A percentile compares a stretch with the other conserved stretches of the same genome.
phyloP scores from a whole-genome alignment of 495 filamentous ascomycete genomes.

The Cercophora samala region DNA sequence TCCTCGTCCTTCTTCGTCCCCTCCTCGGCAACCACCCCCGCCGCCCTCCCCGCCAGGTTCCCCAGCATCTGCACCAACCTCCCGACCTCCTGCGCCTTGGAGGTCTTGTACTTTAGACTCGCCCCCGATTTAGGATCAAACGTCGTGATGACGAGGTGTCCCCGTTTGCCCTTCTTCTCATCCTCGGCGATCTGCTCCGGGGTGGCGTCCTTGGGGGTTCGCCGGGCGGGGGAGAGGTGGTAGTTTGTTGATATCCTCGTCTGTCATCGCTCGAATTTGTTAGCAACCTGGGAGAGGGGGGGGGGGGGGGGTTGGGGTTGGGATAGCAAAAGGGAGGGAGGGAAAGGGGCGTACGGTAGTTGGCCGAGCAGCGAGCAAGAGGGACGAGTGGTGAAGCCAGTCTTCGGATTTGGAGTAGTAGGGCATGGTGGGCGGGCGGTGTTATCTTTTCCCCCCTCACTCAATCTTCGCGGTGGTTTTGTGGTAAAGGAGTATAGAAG shows the following conservation, averaged over 20 bases:
- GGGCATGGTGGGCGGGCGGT: conserved; percentile 40
- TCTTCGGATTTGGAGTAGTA: conserved; percentile 53
- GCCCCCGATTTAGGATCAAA: conserved; percentile 79
- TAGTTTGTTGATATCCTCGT: conserved; percentile 84
- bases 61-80: conserved; percentile 73
- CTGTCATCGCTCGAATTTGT: conserved; percentile 41
- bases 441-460: no score
- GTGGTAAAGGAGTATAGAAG: no score
- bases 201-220: conserved; percentile 17
- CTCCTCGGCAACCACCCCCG: conserved; percentile 41
- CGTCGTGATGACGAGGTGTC: conserved; percentile 78
- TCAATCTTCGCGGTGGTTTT: no score
- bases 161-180: conserved; percentile 40
- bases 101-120: conserved; percentile 84
- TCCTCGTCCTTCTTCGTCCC: conserved; percentile 26
- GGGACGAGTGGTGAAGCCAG: conserved; percentile 49
- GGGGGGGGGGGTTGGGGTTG: conserved; percentile 10
- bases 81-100: conserved; percentile 85
- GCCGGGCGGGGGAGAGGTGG: conserved; percentile 54
- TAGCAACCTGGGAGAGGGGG: no score
- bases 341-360: conserved; percentile 38
- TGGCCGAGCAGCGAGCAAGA: conserved; percentile 48
- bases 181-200: conserved; percentile 13
- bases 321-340: no score
- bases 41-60: conserved; percentile 62